These are phyloP conservation scores for Strobilomyces confusus DNA, from an alignment of 768 basidiomycete species.

Conservation along the genomic window DNA sequence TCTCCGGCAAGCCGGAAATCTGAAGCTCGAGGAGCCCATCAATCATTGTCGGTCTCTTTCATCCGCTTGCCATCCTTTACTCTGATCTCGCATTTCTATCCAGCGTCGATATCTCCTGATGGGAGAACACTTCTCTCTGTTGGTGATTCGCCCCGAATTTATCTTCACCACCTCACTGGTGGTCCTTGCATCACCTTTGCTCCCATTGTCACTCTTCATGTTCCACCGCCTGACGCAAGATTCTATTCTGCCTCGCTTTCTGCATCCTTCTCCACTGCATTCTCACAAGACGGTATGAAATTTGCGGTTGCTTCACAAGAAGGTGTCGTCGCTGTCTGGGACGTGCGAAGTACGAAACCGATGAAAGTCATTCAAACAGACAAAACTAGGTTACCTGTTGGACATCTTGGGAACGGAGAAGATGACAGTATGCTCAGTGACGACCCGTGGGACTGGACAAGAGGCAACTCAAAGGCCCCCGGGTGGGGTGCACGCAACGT, in stretches of 20 bases:
- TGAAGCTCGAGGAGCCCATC: slow-evolving; percentile 64
- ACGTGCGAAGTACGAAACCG: slow-evolving; percentile 70
- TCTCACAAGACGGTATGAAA: slow-evolving; percentile 69
- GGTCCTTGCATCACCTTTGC: slow-evolving; percentile 58
- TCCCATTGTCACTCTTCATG: slow-evolving; percentile 62
- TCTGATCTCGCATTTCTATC: slow-evolving; percentile 9
- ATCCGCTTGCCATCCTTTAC: background rate
- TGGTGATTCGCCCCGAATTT: slow-evolving; percentile 85
- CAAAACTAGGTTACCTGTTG: slow-evolving; percentile 30
- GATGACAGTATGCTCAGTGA: slow-evolving; percentile 55
- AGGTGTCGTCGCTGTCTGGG: slow-evolving; percentile 77
- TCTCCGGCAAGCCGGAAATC: slow-evolving; percentile 47
- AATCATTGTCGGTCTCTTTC: slow-evolving; percentile 65
- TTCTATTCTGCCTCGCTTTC: slow-evolving; percentile 43
- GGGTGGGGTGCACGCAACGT: slow-evolving; percentile 85
- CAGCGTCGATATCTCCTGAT: slow-evolving; percentile 88
- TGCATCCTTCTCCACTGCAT: slow-evolving; percentile 79
- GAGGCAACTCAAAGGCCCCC: slow-evolving; percentile 54
- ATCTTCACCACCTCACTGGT: slow-evolving; percentile 73
- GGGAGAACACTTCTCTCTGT: slow-evolving; percentile 84
- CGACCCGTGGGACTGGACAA: slow-evolving; percentile 67
- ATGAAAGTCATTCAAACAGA: slow-evolving; percentile 65
- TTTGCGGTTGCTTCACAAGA: slow-evolving; percentile 85
- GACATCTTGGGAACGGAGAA: slow-evolving; percentile 34
- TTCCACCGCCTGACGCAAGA: slow-evolving; percentile 53